These are phyloP conservation scores for Zygotorulaspora sp. DNA, from an alignment of 805 yeast species.

Conservation along the genomic window DNA sequence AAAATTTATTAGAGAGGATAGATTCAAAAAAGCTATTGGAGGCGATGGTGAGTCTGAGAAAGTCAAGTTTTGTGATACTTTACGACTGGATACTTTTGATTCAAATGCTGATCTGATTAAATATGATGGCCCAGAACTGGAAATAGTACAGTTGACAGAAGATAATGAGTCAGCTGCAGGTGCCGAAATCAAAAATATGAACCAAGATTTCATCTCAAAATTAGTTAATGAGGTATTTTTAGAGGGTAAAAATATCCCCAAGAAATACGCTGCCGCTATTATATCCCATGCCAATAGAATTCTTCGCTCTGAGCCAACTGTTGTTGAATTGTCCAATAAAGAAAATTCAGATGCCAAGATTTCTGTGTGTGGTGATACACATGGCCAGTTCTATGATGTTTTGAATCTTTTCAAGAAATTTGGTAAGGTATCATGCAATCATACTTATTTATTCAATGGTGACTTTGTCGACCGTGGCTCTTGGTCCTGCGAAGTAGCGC, in stretches of 20 bases:
- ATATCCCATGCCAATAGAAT: constrained; percentile 64
- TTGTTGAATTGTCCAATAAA: constrained; percentile 59
- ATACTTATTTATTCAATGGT: constrained; percentile 85
- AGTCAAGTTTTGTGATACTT: constrained; percentile 27
- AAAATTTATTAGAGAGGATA: constrained; percentile 61
- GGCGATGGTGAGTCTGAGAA: constrained; percentile 45
- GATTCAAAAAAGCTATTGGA: constrained; percentile 84
- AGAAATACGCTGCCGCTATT: constrained; percentile 77
- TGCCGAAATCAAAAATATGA: constrained; percentile 40
- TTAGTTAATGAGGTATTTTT: constrained; percentile 67
- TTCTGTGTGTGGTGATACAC: constrained; percentile 96
- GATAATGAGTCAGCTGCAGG: constrained; percentile 27
- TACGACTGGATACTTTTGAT: constrained; percentile 29
- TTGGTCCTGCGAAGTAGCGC: constrained; percentile 96
- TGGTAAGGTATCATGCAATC: constrained; percentile 61
- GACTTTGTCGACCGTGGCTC: constrained; percentile 98
- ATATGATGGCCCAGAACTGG: constrained; percentile 30
- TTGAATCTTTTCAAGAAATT: constrained; percentile 69
- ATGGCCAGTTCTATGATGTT: constrained; percentile 92
- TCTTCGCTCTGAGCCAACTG: constrained; percentile 60
- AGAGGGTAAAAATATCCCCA: constrained; percentile 69
- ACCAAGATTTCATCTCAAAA: constrained; percentile 51
- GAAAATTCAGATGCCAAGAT: constrained; percentile 38
- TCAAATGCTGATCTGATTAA: constrained; percentile 31
- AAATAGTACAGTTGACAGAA: constrained; percentile 28